phyloP scores from a whole-genome alignment of 345 rosid species.

The Durio zibethinus region DNA sequence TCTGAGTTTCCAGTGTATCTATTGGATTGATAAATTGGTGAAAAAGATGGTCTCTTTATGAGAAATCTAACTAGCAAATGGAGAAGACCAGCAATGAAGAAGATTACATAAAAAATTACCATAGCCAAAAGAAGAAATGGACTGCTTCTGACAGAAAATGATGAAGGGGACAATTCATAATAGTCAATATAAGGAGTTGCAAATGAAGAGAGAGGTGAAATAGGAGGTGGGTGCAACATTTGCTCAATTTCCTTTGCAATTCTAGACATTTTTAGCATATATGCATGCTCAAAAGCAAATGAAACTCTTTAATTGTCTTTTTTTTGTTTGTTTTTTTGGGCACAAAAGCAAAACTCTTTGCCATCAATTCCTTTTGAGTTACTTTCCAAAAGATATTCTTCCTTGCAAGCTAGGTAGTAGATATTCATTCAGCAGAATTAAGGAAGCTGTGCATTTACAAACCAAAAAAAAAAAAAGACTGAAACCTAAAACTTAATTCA shows the following conservation, averaged over 20 bases:
- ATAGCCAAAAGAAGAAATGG: conserved; percentile 51
- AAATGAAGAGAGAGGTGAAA: conserved; percentile 18
- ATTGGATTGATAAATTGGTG: conserved; percentile 40
- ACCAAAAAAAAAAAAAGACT: background rate
- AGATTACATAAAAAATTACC: conserved; percentile 44
- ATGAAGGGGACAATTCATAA: conserved; percentile 28
- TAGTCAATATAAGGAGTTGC: conserved; percentile 19
- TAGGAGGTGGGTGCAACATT: conserved; percentile 29
- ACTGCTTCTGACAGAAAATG: conserved; percentile 37
- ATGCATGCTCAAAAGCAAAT: conserved; percentile 14
- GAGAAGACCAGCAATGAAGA: conserved; percentile 55
- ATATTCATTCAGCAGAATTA: conserved; percentile 1
- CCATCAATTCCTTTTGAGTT: background rate
- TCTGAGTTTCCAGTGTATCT: conserved; percentile 40
- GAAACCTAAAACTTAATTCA: too few relatives aligned
- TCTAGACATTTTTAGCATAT: conserved; percentile 35
- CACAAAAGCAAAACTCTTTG: background rate
- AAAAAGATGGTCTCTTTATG: conserved; percentile 37
- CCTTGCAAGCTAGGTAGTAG: background rate
- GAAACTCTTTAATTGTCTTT: background rate
- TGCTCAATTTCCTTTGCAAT: conserved; percentile 20
- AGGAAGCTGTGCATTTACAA: background rate
- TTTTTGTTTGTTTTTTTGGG: background rate
- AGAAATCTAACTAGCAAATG: conserved; percentile 59
- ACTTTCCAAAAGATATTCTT: background rate